Percentiles rank a stretch among this genome's conserved stretches.
Conservation (phyloP, 2,329 filamentous ascomycete genomes). For the Mollisia scopiformis region DNA sequence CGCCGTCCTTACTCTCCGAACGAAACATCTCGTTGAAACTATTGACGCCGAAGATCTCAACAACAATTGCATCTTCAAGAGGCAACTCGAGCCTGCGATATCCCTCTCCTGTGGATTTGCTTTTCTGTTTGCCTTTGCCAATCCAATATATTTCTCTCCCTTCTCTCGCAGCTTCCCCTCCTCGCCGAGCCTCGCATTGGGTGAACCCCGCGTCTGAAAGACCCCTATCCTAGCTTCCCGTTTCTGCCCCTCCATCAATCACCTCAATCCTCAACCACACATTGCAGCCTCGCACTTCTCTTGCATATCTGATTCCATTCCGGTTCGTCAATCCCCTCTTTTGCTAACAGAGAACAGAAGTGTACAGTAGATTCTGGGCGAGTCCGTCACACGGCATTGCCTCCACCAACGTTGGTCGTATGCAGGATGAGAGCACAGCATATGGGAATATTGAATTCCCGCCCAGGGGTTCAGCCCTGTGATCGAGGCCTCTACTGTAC, state of each 20-base stretch:
- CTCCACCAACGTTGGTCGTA: too few species aligned
- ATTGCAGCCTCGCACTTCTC: too few species aligned
- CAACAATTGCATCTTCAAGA: background rate
- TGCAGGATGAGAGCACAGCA: too few species aligned
- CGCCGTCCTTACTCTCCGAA: background rate
- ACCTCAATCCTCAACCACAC: background rate
- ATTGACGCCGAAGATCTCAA: background rate
- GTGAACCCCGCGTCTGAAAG: background rate
- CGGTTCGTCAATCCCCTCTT: background rate
- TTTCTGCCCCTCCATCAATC: background rate
- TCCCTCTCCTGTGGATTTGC: background rate
- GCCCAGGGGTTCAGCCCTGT: background rate
- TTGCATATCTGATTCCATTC: background rate
- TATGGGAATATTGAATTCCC: background rate
- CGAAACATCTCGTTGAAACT: background rate
- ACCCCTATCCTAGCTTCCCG: background rate
- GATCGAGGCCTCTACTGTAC: too few species aligned
- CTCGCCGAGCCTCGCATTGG: background rate
- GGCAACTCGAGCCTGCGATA: background rate
- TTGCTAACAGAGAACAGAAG: too few species aligned
- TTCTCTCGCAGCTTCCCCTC: background rate
- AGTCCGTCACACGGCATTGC: background rate
- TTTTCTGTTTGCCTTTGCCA: background rate
- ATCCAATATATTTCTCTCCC: background rate
- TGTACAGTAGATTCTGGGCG: too few species aligned